Evolutionary conservation across 441 rosid species (phyloP), one percentile per base, ranked within the genome.

Genomic region (Corymbia calophylla): DNA sequence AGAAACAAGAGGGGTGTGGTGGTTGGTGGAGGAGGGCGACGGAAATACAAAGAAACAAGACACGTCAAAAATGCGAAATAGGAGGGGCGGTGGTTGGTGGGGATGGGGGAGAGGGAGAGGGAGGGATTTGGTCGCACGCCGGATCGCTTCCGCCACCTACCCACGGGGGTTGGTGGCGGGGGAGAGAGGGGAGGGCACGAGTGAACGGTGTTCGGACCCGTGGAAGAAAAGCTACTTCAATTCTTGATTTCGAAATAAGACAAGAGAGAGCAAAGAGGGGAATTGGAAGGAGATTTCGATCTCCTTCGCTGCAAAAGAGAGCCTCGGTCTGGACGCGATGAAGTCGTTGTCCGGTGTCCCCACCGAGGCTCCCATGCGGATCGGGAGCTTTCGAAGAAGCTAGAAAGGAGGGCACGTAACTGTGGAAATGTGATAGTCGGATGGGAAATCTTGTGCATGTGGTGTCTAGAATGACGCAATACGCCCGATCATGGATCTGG

Each of bases 401-500:
- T 35, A 9, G 48, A 35, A 70, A 35, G 48, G 81, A 9, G n/a
- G n/a, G n/a, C n/a, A n/a, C n/a, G n/a, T n/a, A n/a, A n/a, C n/a
- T n/a, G 27, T 1, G 47, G 13, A 68, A 32, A 18, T 17, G 23
- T 68, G 44, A 35, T 18, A 19, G 9, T 35, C 11, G 4, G 35
- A 35, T 35, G 81, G 25, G 10, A 21, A 44, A 39, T 70, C 81
- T 10, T 6, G 5, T 27, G 5, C 48, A 19, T 5, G 1, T 8
- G 6, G 19, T 70, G 14, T 5, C 9, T 5, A 70, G 15, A 35
- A 19, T 11, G 6, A 19, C 1, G 0, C 11, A 1, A 18, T 10
- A 35, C 0, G 1, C 44, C 16, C 27, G 6, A 73, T 19, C 5
- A 12, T 44, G 49, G 39, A 73, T 35, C 5, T 3, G 9, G 49